A percentile compares a stretch with the other conserved stretches of the same genome.
phyloP scores from a whole-genome alignment of 192 early-diverging fungal genomes.

The Dissophora ornata region DNA sequence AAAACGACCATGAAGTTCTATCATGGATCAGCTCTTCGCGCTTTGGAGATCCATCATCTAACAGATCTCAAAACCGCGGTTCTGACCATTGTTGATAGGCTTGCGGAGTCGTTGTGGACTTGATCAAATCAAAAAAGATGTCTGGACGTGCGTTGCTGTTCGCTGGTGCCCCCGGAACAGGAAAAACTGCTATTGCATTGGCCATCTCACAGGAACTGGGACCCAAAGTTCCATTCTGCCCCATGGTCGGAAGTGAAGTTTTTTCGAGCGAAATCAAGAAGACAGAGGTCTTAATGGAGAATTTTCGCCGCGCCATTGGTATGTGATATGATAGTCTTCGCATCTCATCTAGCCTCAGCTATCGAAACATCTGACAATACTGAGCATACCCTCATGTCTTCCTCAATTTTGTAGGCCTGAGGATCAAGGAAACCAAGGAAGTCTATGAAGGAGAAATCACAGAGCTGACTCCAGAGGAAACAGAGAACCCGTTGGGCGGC shows the following conservation, averaged over 20 bases:
- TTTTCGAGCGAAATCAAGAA: conserved; percentile 99
- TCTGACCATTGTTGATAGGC: conserved; percentile 65
- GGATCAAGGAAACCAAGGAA: conserved; percentile 99
- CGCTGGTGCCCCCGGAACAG: conserved; percentile 96
- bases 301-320: conserved; percentile 97
- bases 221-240: conserved; percentile 98
- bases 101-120: conserved; percentile 92
- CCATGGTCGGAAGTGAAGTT: conserved; percentile 98
- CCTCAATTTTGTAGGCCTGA: conserved; percentile 67
- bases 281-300: conserved; percentile 99
- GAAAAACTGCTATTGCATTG: conserved; percentile 97
- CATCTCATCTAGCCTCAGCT: not conserved
- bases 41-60: too few species aligned
- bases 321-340: not conserved
- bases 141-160: conserved; percentile 94
- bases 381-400: too few species aligned
- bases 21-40: too few species aligned
- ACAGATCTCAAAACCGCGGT: too few species aligned
- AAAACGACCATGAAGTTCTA: too few species aligned
- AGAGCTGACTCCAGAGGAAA: conserved; percentile 96
- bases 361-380: too few species aligned
- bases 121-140: conserved; percentile 97
- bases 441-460: conserved; percentile 99
- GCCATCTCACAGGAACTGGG: conserved; percentile 98
- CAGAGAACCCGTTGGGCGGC: conserved; percentile 97